Conservation (phyloP, 352 stramenopile species). For the Blastocystis sp. region DNA sequence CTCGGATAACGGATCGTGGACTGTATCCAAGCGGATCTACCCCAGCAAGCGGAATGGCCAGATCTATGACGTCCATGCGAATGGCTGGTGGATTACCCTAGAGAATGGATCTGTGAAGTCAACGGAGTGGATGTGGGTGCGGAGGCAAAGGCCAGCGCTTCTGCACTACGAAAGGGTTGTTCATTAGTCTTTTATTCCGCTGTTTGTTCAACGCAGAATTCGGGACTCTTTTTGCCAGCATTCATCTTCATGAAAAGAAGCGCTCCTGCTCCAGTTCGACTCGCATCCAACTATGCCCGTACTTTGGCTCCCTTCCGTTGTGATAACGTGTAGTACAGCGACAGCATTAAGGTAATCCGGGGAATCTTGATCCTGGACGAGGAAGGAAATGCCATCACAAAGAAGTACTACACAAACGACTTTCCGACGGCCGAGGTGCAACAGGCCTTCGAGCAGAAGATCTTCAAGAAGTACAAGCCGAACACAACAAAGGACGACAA, state of each 20-base stretch:
- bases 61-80: constrained; percentile 40
- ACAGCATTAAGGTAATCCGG: constrained; percentile 42
- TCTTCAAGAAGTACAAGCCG: constrained; percentile 68
- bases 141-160: neutral
- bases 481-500: constrained; percentile 29
- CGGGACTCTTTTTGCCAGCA: neutral
- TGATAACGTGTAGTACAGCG: constrained; percentile 37
- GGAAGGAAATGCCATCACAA: constrained; percentile 61
- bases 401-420: constrained; percentile 68
- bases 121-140: neutral
- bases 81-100: constrained; percentile 11
- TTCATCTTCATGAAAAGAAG: neutral
- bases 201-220: constrained; percentile 35
- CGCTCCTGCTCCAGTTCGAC: neutral
- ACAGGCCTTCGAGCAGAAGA: constrained; percentile 55
- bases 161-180: constrained; percentile 43
- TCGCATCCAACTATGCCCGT: neutral
- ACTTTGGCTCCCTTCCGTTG: neutral
- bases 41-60: neutral
- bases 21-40: constrained; percentile 28
- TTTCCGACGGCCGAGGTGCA: constrained; percentile 51
- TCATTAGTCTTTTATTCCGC: constrained; percentile 2
- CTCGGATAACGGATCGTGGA: neutral
- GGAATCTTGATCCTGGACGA: constrained; percentile 66
- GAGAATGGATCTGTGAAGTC: neutral